Conservation (phyloP, 495 filamentous ascomycete genomes). For the Neurospora terricola region DNA sequence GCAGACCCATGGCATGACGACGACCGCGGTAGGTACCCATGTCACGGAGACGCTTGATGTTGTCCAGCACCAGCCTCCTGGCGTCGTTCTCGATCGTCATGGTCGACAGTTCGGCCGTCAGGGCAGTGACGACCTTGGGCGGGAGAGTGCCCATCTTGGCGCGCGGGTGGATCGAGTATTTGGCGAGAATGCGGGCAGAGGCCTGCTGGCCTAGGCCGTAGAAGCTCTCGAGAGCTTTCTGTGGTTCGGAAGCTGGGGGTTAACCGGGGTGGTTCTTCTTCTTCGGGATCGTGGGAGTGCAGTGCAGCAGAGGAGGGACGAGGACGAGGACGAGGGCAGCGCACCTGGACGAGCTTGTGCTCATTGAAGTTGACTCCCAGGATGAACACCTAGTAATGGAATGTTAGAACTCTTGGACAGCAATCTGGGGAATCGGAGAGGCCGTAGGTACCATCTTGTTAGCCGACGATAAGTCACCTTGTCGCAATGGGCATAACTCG, state of each 20-base stretch:
- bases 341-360: slow-evolving; percentile 66
- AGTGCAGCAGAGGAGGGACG: background rate
- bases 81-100: slow-evolving; percentile 95
- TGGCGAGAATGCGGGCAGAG: slow-evolving; percentile 68
- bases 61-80: slow-evolving; percentile 61
- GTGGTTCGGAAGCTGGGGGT: slow-evolving; percentile 3
- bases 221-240: slow-evolving; percentile 82
- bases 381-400: slow-evolving; percentile 58
- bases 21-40: slow-evolving; percentile 86
- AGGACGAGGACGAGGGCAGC: slow-evolving; percentile 16
- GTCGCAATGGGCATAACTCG: slow-evolving; percentile 7
- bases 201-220: slow-evolving; percentile 74
- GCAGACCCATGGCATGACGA: slow-evolving; percentile 81
- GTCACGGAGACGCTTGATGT: slow-evolving; percentile 79
- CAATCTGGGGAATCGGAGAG: background rate
- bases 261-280: background rate
- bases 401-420: background rate
- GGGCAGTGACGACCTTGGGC: slow-evolving; percentile 60
- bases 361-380: slow-evolving; percentile 81
- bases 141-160: slow-evolving; percentile 63
- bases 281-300: background rate
- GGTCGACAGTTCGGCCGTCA: slow-evolving; percentile 74
- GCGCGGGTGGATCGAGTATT: slow-evolving; percentile 72
- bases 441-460: slow-evolving; percentile 20
- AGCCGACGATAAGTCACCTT: slow-evolving; percentile 9